Conservation (phyloP, 1,284 basidiomycete species). For the Trichosporon coremiiforme region DNA sequence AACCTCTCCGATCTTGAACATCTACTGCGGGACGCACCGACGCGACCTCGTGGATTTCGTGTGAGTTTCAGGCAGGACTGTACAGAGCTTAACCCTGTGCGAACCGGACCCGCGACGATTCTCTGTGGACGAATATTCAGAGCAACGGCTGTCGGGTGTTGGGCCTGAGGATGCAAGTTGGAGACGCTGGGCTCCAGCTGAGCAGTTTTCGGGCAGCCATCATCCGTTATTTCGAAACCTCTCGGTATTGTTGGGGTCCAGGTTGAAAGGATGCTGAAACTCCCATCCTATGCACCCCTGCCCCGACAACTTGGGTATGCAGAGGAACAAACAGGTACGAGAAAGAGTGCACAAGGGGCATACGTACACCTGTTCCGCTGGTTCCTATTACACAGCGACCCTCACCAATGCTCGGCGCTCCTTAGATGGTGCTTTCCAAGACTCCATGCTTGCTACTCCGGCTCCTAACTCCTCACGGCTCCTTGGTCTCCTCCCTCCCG, state of each 20-base stretch:
- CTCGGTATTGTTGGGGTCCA: too few relatives aligned
- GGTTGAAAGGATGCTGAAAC: too few relatives aligned
- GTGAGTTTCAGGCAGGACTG: background rate
- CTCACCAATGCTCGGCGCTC: background rate
- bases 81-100: background rate
- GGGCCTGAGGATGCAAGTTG: too few relatives aligned
- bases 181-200: background rate
- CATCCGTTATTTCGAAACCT: background rate
- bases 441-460: background rate
- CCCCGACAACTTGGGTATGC: background rate
- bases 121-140: background rate
- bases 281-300: background rate
- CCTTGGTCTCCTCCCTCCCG: background rate
- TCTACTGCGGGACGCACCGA: too few relatives aligned
- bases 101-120: background rate
- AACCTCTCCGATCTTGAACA: background rate
- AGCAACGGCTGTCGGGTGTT: background rate
- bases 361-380: slow-evolving; percentile 9
- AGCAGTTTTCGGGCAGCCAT: background rate
- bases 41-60: too few relatives aligned
- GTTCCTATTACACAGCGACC: background rate
- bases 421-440: background rate
- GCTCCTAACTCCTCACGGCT: background rate
- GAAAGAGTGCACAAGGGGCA: background rate
- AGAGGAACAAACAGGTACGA: slow-evolving; percentile 8